phyloP scores from a whole-genome alignment of 176 grass and related monocot genomes.

The Canna indica region DNA sequence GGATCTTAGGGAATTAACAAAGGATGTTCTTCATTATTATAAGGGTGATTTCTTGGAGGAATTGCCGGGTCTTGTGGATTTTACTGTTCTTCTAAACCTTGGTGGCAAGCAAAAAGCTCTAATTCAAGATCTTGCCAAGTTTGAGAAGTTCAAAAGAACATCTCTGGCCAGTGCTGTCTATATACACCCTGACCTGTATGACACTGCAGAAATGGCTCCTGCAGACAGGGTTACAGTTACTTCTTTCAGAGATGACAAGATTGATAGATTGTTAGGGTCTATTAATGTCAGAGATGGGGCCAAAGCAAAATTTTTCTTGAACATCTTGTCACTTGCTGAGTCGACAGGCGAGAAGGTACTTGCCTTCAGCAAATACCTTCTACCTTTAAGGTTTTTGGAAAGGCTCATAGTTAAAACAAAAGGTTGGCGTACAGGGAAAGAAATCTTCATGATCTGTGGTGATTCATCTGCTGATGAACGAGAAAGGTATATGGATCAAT shows the following conservation, averaged over 20 bases:
- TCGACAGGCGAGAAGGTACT: conserved; percentile 80
- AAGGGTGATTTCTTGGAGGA: conserved; percentile 93
- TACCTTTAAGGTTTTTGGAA: conserved; percentile 88
- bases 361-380: conserved; percentile 79
- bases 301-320: conserved; percentile 84
- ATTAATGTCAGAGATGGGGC: conserved; percentile 55
- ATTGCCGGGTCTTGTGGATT: conserved; percentile 75
- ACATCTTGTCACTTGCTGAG: conserved; percentile 62
- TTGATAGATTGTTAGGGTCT: conserved; percentile 45
- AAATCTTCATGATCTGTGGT: conserved; percentile 83
- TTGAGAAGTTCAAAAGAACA: conserved; percentile 74
- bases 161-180: conserved; percentile 54
- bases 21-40: conserved; percentile 91
- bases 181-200: conserved; percentile 65
- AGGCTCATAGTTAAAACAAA: conserved; percentile 56
- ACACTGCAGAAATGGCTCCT: conserved; percentile 56
- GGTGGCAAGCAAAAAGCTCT: conserved; percentile 50
- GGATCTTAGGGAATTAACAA: conserved; percentile 80
- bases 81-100: conserved; percentile 67
- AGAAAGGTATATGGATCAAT: conserved; percentile 61
- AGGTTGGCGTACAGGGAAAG: conserved; percentile 77
- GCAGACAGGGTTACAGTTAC: conserved; percentile 33
- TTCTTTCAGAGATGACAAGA: conserved; percentile 30
- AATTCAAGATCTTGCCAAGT: conserved; percentile 33
- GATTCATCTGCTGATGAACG: conserved; percentile 64